Base-by-base conservation (phyloP, 2,329 filamentous ascomycete genomes). In the Venturia oleaginea region DNA sequence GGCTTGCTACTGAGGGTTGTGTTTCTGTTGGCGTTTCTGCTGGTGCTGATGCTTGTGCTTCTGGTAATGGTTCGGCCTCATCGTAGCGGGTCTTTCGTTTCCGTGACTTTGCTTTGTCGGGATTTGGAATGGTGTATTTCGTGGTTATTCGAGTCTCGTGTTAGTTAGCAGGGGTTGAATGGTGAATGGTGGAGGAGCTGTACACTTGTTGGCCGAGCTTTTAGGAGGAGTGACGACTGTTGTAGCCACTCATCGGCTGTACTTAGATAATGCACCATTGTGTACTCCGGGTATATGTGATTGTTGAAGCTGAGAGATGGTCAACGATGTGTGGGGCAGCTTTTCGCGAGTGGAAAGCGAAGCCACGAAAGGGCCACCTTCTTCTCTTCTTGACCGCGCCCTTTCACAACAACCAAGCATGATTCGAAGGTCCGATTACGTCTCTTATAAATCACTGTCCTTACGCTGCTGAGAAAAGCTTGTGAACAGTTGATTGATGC, bases 191-290 rank as follows among this genome's bases (percentile, higher is more conserved):
- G 62, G 40, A 60, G 59, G 55, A 27, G 37, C 79, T 85, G 68
- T 84, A 96, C 93, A 48, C 90, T 92, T 40, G 84, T 85, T 4
- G 94, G 94, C 59, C 91, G 87, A 64, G 94, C 93, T 77, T 94
- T 85, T 64, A 99, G 81, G 65, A 99, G 86, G 66, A 92, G 85
- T 22, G 86, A 81, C 17, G 93, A 96, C 76, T 97, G 89, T 71
- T 89, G 86, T 69, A 97, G 89, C 89, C 92, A 99, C 79, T 92
- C 88, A 77, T 96, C 88, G 76, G 90, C 90, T 65, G 90, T 92
- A 62, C 83, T 80, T 74, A 96, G 86, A 75, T 89, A 86, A 2
- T 89, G 88, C 92, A 96, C 96, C 27, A 57, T 55, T 46, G 59
- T 42, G 61, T 65, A 43, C 42, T n/a, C 22, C 27, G 54, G 11